Conservation (phyloP, 2,329 filamentous ascomycete genomes). For the Diaporthe vexans region DNA sequence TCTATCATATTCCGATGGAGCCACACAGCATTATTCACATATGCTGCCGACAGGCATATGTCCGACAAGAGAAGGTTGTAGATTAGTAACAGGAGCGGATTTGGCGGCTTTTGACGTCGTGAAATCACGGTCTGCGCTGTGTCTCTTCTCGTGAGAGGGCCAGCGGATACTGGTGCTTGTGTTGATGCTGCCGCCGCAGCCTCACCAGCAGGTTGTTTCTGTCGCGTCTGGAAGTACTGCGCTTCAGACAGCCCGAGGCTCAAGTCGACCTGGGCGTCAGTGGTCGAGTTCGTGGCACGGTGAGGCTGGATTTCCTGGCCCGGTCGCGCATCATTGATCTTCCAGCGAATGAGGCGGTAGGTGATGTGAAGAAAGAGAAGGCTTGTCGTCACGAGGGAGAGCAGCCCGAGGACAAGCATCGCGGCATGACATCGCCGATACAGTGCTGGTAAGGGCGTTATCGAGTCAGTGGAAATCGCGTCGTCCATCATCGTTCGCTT, state of each 20-base stretch:
- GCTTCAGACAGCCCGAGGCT: conserved; percentile 47
- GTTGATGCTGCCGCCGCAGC: not conserved
- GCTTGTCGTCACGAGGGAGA: conserved; percentile 47
- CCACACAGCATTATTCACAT: conserved; percentile 74
- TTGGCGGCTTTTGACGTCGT: conserved; percentile 58
- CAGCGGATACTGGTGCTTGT: not conserved
- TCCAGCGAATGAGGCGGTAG: conserved; percentile 49
- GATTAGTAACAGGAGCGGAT: conserved; percentile 78
- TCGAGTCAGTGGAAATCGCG: conserved; percentile 33
- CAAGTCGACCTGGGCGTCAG: conserved; percentile 43
- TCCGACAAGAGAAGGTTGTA: conserved; percentile 79
- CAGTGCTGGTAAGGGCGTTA: conserved; percentile 45
- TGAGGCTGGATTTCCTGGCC: not conserved
- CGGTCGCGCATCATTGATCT: conserved; percentile 42
- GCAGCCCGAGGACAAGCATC: conserved; percentile 44
- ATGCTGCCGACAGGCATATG: conserved; percentile 75
- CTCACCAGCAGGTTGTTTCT: conserved; percentile 9
- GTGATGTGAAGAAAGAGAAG: conserved; percentile 49
- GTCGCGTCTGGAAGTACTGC: conserved; percentile 44
- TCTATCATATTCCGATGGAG: conserved; percentile 66
- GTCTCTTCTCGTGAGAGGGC: not conserved
- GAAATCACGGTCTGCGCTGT: not conserved
- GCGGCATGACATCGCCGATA: conserved; percentile 46
- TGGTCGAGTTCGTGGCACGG: not conserved
- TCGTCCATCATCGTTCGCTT: conserved; percentile 27